A percentile compares a stretch with the other conserved stretches of the same genome.
Evolutionary conservation across 2,329 filamentous ascomycete species (phyloP).

Genomic region (Nemania sp.): DNA sequence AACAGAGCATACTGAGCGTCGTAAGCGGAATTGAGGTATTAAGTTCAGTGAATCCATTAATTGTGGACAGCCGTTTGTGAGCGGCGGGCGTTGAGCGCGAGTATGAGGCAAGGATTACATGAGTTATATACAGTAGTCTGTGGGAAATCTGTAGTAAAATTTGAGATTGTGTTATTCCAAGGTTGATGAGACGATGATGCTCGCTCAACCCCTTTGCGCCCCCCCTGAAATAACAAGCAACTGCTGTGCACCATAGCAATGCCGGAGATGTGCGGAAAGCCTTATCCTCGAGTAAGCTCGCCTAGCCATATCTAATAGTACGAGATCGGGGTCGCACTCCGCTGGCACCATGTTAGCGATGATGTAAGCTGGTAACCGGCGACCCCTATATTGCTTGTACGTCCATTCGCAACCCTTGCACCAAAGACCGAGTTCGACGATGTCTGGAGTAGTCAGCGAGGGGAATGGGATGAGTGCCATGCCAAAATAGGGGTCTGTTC

Average conservation of each 20-base stretch:
- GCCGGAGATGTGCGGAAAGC: slow-evolving; percentile 19
- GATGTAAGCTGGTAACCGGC: slow-evolving; percentile 5
- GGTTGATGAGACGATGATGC: too few relatives aligned
- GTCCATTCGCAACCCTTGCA: slow-evolving; percentile 30
- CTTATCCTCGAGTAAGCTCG: slow-evolving; percentile 20
- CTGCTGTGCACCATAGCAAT: slow-evolving; percentile 30
- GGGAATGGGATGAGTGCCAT: slow-evolving; percentile 32
- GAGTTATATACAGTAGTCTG: too few relatives aligned
- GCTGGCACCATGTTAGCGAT: slow-evolving; percentile 27
- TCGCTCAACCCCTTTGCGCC: background rate
- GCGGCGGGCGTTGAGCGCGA: too few relatives aligned
- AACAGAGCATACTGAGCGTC: too few relatives aligned
- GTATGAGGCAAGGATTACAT: too few relatives aligned
- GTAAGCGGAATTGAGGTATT: too few relatives aligned
- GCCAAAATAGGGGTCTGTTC: slow-evolving; percentile 25
- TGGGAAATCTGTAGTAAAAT: too few relatives aligned
- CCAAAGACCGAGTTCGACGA: slow-evolving; percentile 28
- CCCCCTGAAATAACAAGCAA: slow-evolving; percentile 19
- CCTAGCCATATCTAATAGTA: slow-evolving; percentile 24
- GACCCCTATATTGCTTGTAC: slow-evolving; percentile 16
- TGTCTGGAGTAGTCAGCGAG: slow-evolving; percentile 21
- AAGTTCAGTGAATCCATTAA: too few relatives aligned
- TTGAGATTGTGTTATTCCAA: too few relatives aligned
- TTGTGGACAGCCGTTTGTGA: too few relatives aligned
- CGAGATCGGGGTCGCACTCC: slow-evolving; percentile 15